Percentiles rank a stretch among this genome's conserved stretches.
Conservation (phyloP, 2,329 filamentous ascomycete species). For the Fusarium newnesense region DNA sequence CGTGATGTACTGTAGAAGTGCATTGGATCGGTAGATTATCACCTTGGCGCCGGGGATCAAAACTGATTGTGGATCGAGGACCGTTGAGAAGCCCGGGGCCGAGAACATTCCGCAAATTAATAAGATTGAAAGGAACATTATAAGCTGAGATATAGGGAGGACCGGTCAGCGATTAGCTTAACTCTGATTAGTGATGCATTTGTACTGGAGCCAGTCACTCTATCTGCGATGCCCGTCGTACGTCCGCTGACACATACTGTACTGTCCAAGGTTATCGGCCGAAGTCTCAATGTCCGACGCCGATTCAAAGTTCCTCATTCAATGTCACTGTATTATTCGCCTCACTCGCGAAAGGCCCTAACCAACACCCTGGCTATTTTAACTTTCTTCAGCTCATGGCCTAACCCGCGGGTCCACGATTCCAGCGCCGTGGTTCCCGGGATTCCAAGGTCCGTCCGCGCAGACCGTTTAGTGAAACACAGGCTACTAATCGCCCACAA, state of each 20-base stretch:
- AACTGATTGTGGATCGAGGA: slow-evolving; percentile 5
- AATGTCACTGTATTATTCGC: neutral
- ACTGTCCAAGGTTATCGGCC: neutral
- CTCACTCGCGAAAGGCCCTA: neutral
- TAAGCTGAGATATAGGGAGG: slow-evolving; percentile 19
- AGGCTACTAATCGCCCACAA: neutral
- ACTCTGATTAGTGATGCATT: neutral
- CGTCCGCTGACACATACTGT: neutral
- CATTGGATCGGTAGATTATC: slow-evolving; percentile 11
- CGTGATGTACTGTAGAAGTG: neutral
- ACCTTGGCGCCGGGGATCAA: neutral
- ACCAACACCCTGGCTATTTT: neutral
- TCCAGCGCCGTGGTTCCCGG: slow-evolving; percentile 19
- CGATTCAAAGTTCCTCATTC: neutral
- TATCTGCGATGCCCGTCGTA: neutral
- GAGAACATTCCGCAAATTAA: slow-evolving; percentile 6
- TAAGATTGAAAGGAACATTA: slow-evolving; percentile 22
- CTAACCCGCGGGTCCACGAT: neutral
- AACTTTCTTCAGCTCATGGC: slow-evolving; percentile 8
- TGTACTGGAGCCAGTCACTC: neutral
- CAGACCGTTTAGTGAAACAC: slow-evolving; percentile 5
- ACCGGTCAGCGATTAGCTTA: neutral
- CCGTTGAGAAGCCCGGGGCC: slow-evolving; percentile 3
- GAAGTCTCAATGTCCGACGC: neutral
- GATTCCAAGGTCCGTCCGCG: neutral